These are phyloP conservation scores for Trebouxia gelatinosa DNA, from an alignment of 163 green algal genomes.

Conservation along the genomic window DNA sequence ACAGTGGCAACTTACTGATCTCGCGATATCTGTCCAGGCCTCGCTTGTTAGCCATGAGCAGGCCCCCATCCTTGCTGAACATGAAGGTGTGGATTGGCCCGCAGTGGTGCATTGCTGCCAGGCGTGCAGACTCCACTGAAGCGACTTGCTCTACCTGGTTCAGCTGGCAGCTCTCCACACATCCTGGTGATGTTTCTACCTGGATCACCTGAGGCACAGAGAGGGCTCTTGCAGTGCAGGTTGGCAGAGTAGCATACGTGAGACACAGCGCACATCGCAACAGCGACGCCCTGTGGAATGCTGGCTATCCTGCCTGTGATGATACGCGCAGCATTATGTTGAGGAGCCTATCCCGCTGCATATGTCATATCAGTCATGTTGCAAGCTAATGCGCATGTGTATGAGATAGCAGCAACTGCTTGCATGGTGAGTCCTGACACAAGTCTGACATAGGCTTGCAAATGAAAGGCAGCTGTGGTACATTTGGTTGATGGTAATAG, in stretches of 20 bases:
- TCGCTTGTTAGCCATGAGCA: slow-evolving; percentile 28
- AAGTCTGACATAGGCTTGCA: too few species aligned
- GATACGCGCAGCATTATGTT: too few species aligned
- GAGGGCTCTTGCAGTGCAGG: neutral
- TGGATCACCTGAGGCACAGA: neutral
- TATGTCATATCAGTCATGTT: too few species aligned
- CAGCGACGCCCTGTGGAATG: neutral
- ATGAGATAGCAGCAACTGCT: too few species aligned
- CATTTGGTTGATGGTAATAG: too few species aligned
- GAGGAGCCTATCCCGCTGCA: too few species aligned
- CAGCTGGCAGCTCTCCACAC: neutral
- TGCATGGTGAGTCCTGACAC: too few species aligned
- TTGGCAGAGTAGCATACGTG: neutral
- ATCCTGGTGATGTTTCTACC: neutral
- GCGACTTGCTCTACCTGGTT: slow-evolving; percentile 1
- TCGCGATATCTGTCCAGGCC: neutral
- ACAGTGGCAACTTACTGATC: neutral
- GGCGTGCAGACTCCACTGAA: slow-evolving; percentile 5
- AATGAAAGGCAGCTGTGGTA: too few species aligned
- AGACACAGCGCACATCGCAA: neutral
- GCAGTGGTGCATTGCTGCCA: slow-evolving; percentile 27
- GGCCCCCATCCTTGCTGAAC: neutral
- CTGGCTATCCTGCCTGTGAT: too few species aligned
- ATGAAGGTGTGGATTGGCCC: slow-evolving; percentile 33
- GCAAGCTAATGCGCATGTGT: too few species aligned